A percentile compares a stretch with the other conserved stretches of the same genome.
Evolutionary conservation across 164 flowering plant species (phyloP).

Genomic region (Euptelea pleiosperma): DNA sequence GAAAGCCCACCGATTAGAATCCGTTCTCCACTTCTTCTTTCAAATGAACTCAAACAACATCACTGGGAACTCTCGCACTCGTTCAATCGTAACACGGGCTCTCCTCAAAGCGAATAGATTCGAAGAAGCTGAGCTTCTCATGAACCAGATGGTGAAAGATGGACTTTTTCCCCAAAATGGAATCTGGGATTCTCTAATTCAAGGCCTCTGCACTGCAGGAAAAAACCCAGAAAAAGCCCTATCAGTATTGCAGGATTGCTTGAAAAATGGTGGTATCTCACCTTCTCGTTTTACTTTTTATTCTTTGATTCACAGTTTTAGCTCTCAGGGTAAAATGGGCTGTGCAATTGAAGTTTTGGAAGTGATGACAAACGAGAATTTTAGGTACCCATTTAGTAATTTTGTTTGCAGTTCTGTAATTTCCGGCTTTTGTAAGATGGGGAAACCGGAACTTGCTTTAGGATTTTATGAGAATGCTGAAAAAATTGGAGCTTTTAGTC

Average conservation of each 20-base stretch:
- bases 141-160: slow-evolving; percentile 31
- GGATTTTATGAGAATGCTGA: slow-evolving; percentile 54
- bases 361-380: slow-evolving; percentile 42
- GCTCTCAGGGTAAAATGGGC: slow-evolving; percentile 42
- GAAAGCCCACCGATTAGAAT: slow-evolving; percentile 21
- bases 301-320: slow-evolving; percentile 45
- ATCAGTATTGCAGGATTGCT: slow-evolving; percentile 35
- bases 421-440: slow-evolving; percentile 62
- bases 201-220: slow-evolving; percentile 29
- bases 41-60: slow-evolving; percentile 45
- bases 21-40: slow-evolving; percentile 35
- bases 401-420: slow-evolving; percentile 63
- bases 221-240: slow-evolving; percentile 57
- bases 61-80: slow-evolving; percentile 27
- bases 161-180: slow-evolving; percentile 20
- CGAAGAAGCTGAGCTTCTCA: slow-evolving; percentile 42
- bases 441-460: slow-evolving; percentile 57
- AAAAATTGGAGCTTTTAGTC: slow-evolving; percentile 26
- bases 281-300: slow-evolving; percentile 49
- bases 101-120: slow-evolving; percentile 40
- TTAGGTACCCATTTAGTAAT: slow-evolving; percentile 47
- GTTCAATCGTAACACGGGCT: slow-evolving; percentile 38
- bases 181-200: slow-evolving; percentile 52
- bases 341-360: slow-evolving; percentile 59
- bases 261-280: slow-evolving; percentile 31